Conservation (phyloP, 2,329 filamentous ascomycete genomes). For the Nemania diffusa region DNA sequence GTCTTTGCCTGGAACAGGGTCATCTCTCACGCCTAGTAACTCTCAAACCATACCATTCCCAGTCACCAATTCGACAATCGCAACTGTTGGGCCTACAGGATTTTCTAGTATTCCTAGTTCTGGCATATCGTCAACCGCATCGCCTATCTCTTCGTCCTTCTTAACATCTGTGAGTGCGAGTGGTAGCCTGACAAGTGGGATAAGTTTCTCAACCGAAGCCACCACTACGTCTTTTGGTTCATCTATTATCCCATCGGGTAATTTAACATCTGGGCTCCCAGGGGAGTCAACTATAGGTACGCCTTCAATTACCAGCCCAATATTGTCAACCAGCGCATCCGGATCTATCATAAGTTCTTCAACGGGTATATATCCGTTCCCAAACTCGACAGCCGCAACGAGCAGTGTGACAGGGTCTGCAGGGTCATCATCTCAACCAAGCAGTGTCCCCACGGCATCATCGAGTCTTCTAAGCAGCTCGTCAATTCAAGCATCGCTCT, state of each 20-base stretch:
- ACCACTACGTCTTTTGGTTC: constrained; percentile 18
- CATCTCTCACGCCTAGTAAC: constrained; percentile 16
- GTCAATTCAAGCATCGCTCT: constrained; percentile 5
- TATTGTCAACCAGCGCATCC: constrained; percentile 14
- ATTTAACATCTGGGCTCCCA: constrained; percentile 18
- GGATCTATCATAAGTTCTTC: constrained; percentile 25
- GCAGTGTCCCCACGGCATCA: constrained; percentile 20
- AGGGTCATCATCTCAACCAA: constrained; percentile 7
- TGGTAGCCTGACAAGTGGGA: constrained; percentile 19
- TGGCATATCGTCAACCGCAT: constrained; percentile 7
- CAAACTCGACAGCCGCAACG: constrained; percentile 39
- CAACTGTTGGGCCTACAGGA: constrained; percentile 30
- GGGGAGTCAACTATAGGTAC: constrained; percentile 13
- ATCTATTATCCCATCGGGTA: constrained; percentile 14
- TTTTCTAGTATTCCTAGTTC: constrained; percentile 13
- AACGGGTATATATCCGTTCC: constrained; percentile 33
- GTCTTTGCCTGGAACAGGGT: constrained; percentile 18
- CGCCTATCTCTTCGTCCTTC: background rate
- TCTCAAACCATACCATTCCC: constrained; percentile 37
- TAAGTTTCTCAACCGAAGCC: constrained; percentile 17
- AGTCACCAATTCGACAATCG: constrained; percentile 33
- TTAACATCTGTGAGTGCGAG: constrained; percentile 20
- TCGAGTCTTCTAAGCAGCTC: constrained; percentile 18
- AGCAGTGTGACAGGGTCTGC: constrained; percentile 25
- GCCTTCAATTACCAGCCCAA: background rate